Base-by-base conservation (phyloP, 805 yeast genomes). In the Candida piceae region DNA sequence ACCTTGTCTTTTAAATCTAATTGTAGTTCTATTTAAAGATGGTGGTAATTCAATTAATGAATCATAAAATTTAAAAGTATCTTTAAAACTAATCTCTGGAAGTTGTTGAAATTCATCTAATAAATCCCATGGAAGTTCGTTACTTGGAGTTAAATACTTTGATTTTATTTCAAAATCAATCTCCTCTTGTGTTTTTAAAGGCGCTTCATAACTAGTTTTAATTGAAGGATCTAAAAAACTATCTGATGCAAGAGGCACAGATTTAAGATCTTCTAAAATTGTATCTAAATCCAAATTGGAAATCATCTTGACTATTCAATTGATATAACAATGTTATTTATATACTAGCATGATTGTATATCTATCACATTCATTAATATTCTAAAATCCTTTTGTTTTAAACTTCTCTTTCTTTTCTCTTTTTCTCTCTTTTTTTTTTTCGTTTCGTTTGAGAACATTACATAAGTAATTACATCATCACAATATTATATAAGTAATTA, bases 1-100 rank as follows among this genome's bases (percentile, higher is more conserved):
- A 1, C 97, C 97, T 6, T 64, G 55, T 50, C 98, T 70, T 41
- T 75, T 75, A 59, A 85, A 83, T 35, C 83, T 67, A 36, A 80
- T 70, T 0, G 76, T 63, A 0, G 93, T 76, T 43, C 95, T 71
- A 11, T 76, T 71, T 12, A 79, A 67, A 4, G 78, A 65, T 4
- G 67, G 64, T 0, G 97, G 97, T 1, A 73, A 38, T 7, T 65
- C 59, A 26, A 81, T 60, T 38, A 88, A 63, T 5, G 69, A 64
- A 20, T 67, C 63, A 38, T 70, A 70, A 15, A 77, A 57, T n/a
- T 46, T 38, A 31, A 34, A 45, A 19, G 39, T 37, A 4, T 57
- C 39, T 1, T 52, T 43, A 38, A 41, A 38, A 24, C 56, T 40
- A 17, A 53, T 57, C 4, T 60, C 53, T 1, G 84, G 85, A 3